These are phyloP conservation scores for Calonectria leucothoes DNA, from an alignment of 2,329 filamentous ascomycete genomes.

Conservation along the genomic window DNA sequence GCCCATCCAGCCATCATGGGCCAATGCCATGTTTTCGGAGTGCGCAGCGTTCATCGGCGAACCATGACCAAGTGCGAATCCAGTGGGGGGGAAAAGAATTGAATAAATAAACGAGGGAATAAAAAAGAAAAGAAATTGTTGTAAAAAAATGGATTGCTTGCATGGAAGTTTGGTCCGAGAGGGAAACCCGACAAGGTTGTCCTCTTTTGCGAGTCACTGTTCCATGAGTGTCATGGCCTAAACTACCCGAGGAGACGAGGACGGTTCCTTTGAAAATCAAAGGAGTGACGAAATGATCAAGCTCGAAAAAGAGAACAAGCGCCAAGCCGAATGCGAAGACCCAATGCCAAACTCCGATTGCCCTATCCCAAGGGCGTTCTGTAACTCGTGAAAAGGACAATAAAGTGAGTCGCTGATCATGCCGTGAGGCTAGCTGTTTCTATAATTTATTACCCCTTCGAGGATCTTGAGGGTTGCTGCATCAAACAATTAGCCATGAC, in stretches of 20 bases:
- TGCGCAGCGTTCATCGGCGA: conserved; percentile 8
- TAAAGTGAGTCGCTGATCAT: conserved; percentile 9
- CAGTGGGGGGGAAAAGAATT: conserved; percentile 20
- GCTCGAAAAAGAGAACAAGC: conserved; percentile 15
- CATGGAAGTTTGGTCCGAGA: conserved; percentile 15
- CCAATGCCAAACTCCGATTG: neutral
- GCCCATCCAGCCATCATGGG: conserved; percentile 21
- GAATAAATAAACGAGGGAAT: conserved; percentile 18
- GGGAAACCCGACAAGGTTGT: conserved; percentile 32
- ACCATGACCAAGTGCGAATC: conserved; percentile 13
- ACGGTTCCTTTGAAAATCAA: conserved; percentile 33
- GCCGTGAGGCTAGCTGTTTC: conserved; percentile 31
- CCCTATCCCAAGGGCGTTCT: neutral
- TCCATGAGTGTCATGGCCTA: conserved; percentile 24
- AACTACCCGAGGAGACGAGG: conserved; percentile 29
- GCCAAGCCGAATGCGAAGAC: conserved; percentile 1
- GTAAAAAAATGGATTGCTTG: conserved; percentile 10
- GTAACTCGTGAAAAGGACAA: conserved; percentile 9
- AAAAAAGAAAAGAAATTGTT: conserved; percentile 22
- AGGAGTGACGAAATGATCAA: conserved; percentile 24
- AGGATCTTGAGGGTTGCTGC: conserved; percentile 35
- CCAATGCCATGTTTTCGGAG: conserved; percentile 23
- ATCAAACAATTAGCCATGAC: conserved; percentile 22
- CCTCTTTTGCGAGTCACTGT: conserved; percentile 37
- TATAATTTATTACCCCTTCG: conserved; percentile 39